Evolutionary conservation across 495 filamentous ascomycete species (phyloP), one percentile per base, ranked within the genome.

Genomic region (Aspergillus panamensis): DNA sequence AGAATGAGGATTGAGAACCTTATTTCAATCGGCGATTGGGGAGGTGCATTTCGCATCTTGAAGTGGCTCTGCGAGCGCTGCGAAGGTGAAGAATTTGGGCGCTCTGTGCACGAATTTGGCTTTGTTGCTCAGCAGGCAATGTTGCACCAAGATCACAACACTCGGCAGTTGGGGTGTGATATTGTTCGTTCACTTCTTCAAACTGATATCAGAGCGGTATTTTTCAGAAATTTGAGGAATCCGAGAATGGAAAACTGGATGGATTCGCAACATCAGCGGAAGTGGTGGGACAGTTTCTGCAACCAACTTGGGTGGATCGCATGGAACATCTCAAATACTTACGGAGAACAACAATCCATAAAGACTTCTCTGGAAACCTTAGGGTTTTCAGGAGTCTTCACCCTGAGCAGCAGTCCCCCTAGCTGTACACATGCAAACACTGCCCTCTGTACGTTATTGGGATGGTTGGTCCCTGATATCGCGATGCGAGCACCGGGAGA

Each of bases 1-100:
- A 59, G 51, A 32, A 44, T 43, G 39, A 62, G 60, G 0, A 55
- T 64, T 14, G 55, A 67, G 14, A 39, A 42, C 0, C 20, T 60
- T 0, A 63, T 70, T 5, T 19, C 40, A 3, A 32, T 40, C 0
- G 53, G 43, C 5, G 32, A 69, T 0, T 76, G 73, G 73, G 20
- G 52, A 12, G 20, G 25, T 8, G 70, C 64, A 0, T 69, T 76
- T 45, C 16, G 47, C 0, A 48, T 67, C 1, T 10, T 64, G 3
- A 49, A 33, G 10, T 76, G 73, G 73, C 54, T 74, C 3, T 71
- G 69, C 32, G 29, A 68, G 47, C 57, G 71, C 1, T 63, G 61
- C 16, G 64, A 69, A 9, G 65, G 60, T 9, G 16, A 33, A 8
- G 64, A 72, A 31, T 71, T 71, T 17, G 59, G 70, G 10, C 44